Evolutionary conservation across 352 stramenopile genomes (phyloP), one percentile per base, ranked within the genome.

Genomic region (Globisporangium spinosum): DNA sequence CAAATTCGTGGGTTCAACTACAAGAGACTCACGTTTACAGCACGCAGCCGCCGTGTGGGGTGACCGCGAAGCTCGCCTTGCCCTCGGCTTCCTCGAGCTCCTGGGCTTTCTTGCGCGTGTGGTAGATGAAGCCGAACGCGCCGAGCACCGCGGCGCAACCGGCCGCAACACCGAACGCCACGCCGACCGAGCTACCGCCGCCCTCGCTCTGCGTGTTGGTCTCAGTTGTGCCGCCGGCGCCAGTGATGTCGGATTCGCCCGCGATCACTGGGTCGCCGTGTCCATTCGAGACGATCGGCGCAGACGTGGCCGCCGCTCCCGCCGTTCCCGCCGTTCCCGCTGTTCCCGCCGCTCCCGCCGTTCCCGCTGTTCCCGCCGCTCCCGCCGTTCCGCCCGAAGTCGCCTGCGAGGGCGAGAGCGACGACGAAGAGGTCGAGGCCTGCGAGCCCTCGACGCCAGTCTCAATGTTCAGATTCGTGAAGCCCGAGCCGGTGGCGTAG

Each of bases 101-200:
- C 47, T 80, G 64, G 1, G 83, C 83, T 63, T 84, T 85, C 75
- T 90, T 78, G 71, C 83, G 83, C 34, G 80, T 75, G 77, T 89
- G 82, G 77, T 89, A 91, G 73, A 91, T 90, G 78, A 91, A 91
- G 27, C 77, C 83, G 61, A 89, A 89, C 0, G 83, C 83, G n/a
- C 77, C 75, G 55, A 85, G 47, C 17, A 79, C 71, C 25, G 85
- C 78, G 6, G 72, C 77, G 25, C 72, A 82, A 32, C 70, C 77
- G 0, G 60, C 60, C 2, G 25, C 60, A 4, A 72, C 62, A 4
- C 43, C 67, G 7, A 72, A 59, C 3, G 17, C 32, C 35, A 72
- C 54, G 10, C 27, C 55, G 22, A 38, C 10, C 15, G 32, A 32
- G 25, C 56, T 58, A 38, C 51, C 60, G 40, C 29, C 35, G 25